phyloP scores from a whole-genome alignment of 805 yeast genomes.

The Wickerhamiella slavikovae region DNA sequence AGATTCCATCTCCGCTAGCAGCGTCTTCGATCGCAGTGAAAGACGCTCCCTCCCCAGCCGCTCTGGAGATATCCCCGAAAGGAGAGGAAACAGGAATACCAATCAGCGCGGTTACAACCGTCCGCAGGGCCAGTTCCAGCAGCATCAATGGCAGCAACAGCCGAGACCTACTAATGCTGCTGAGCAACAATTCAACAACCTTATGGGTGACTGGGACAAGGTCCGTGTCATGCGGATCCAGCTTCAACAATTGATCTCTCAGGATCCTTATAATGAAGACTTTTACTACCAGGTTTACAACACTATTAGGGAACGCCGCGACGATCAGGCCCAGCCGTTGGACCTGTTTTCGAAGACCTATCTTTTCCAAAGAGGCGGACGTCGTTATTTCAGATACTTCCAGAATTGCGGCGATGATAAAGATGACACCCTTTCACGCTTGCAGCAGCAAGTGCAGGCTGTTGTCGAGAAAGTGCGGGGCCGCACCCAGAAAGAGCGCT shows the following conservation, averaged over 20 bases:
- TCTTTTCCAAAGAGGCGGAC: constrained; percentile 66
- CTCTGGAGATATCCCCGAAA: too few relatives aligned
- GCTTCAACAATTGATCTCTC: constrained; percentile 85
- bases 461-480: constrained; percentile 88
- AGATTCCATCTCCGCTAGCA: too few relatives aligned
- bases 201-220: constrained; percentile 94
- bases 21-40: too few relatives aligned
- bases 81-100: background rate
- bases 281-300: constrained; percentile 87
- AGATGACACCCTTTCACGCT: constrained; percentile 62
- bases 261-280: constrained; percentile 93
- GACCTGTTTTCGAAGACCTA: constrained; percentile 85
- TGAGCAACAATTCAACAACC: constrained; percentile 40
- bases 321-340: constrained; percentile 32
- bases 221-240: constrained; percentile 90
- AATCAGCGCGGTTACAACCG: background rate
- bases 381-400: constrained; percentile 15
- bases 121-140: background rate
- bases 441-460: constrained; percentile 94
- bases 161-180: background rate
- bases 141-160: background rate
- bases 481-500: constrained; percentile 47
- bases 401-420: too few relatives aligned
- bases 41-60: too few relatives aligned
- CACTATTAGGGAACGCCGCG: constrained; percentile 37